Evolutionary conservation across 2,329 filamentous ascomycete species (phyloP).

Genomic region (Exophiala spinifera): DNA sequence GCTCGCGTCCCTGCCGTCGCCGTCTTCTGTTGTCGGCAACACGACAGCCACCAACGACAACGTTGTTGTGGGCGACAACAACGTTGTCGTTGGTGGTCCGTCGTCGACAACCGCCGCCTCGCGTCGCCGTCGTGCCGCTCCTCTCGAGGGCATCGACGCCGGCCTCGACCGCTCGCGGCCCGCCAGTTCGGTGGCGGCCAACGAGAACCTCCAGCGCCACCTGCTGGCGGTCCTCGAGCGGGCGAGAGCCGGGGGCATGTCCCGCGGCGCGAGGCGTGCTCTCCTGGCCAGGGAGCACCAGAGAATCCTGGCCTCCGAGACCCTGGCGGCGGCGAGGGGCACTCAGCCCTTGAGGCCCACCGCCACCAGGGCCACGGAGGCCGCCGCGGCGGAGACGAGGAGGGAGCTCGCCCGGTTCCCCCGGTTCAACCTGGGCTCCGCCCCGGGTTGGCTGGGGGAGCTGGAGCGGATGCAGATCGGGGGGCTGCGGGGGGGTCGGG

Average conservation of each 20-base stretch:
- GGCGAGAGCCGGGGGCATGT: not conserved
- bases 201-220: not conserved
- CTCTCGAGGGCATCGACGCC: not conserved
- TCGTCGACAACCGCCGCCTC: too few relatives aligned
- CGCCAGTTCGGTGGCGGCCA: not conserved
- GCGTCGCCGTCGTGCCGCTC: not conserved
- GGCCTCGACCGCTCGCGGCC: not conserved
- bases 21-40: too few relatives aligned
- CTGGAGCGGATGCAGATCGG: constrained; percentile 15
- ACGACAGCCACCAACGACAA: too few relatives aligned
- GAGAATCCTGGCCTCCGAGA: constrained; percentile 12
- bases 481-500: not conserved
- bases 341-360: constrained; percentile 3
- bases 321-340: constrained; percentile 11
- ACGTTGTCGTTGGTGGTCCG: too few relatives aligned
- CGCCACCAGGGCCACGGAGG: not conserved
- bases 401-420: not conserved
- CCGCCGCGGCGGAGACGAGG: not conserved
- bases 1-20: too few relatives aligned
- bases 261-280: constrained; percentile 1
- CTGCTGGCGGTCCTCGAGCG: not conserved
- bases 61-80: too few relatives aligned
- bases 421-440: constrained; percentile 10
- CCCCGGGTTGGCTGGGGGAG: constrained; percentile 9
- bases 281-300: constrained; percentile 9